phyloP scores from a whole-genome alignment of 306 rosid genomes.

The Canavalia gladiata region DNA sequence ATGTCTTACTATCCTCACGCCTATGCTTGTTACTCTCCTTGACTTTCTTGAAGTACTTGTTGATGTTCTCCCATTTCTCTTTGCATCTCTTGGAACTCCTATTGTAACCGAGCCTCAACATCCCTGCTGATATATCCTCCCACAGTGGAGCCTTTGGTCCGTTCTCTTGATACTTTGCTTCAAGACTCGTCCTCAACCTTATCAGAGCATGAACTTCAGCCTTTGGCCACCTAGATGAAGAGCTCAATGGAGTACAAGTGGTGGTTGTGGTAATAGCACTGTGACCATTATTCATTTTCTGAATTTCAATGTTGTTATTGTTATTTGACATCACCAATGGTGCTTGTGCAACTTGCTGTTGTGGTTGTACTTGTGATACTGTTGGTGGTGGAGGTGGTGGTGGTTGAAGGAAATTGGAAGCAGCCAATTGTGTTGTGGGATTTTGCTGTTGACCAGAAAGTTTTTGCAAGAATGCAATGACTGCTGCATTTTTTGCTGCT shows the following conservation, averaged over 20 bases:
- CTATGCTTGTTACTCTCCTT: slow-evolving; percentile 75
- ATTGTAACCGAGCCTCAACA: slow-evolving; percentile 74
- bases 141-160: slow-evolving; percentile 89
- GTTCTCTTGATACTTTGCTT: slow-evolving; percentile 72
- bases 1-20: slow-evolving; percentile 82
- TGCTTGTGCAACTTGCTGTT: background rate
- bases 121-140: slow-evolving; percentile 90
- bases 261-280: background rate
- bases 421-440: background rate
- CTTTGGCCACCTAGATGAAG: slow-evolving; percentile 66
- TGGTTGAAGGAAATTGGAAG: background rate
- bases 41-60: slow-evolving; percentile 92
- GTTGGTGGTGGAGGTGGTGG: background rate
- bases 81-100: slow-evolving; percentile 90
- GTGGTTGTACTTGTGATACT: background rate
- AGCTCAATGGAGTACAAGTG: background rate
- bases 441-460: slow-evolving; percentile 50
- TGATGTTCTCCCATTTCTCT: slow-evolving; percentile 98
- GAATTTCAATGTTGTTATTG: slow-evolving; percentile 32
- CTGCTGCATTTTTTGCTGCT: slow-evolving; percentile 76
- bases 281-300: slow-evolving; percentile 42
- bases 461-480: slow-evolving; percentile 72
- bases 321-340: slow-evolving; percentile 1
- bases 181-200: slow-evolving; percentile 66
- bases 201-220: slow-evolving; percentile 78